Evolutionary conservation across 2,329 filamentous ascomycete species (phyloP), one percentile per base, ranked within the genome.

Genomic region (Cladorrhinum sp.): DNA sequence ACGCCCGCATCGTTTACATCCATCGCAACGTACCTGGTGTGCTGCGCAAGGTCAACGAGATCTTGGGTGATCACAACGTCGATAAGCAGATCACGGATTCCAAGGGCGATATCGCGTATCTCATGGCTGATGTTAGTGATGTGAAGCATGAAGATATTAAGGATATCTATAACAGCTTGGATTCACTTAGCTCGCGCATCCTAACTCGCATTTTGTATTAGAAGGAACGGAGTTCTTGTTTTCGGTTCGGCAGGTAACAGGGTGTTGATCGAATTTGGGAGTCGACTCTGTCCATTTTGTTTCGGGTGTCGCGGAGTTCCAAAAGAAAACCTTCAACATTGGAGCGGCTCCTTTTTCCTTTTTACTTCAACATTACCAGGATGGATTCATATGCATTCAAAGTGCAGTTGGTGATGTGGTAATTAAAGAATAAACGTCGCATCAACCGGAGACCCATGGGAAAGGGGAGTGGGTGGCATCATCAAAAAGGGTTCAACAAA

Each of bases 71-170:
- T 71, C 93, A 99, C 81, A 99, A 99, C 75, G 93, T 99, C 68
- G 93, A 97, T 79, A 98, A 98, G 82, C 95, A 99, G 78, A 98
- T 96, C 80, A 95, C 91, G 55, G 95, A 98, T 75, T 96, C 90
- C 77, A 89, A 89, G 79, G 93, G 92, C 68, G 93, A 98, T 82
- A 84, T 95, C 66, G 95, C 95, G 20, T 99, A 99, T 74, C 81
- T 99, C 64, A 97, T 99, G 93, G 95, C 95, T 7, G 95, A 99
- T 78, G 90, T 99, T 70, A 96, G 92, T 78, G 86, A 90, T 64
- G 92, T 98, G 68, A 86, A 89, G 70, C 83, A 85, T 55, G 81
- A 81, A 45, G 89, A 96, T 71, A 92, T 98, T 74, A 93, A 91
- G 77, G 87, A 92, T 62, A 86, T 99, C 58, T 92, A 89, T 67